Percentiles rank a stretch among this genome's conserved stretches.
Conservation (phyloP, 306 rosid species). For the Begonia masoniana region DNA sequence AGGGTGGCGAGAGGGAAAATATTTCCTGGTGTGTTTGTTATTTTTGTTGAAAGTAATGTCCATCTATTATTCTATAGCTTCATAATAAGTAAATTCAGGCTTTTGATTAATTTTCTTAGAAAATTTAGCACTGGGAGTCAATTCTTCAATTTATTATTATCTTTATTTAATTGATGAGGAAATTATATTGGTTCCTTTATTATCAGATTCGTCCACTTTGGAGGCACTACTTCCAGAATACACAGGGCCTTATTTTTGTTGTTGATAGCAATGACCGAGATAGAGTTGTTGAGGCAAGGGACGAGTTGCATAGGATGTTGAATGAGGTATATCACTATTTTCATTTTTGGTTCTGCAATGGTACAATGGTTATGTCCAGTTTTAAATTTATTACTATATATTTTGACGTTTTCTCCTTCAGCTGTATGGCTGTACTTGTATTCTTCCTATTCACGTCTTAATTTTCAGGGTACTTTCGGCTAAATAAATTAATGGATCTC, state of each 20-base stretch:
- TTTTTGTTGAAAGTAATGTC: no score
- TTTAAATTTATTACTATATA: background rate
- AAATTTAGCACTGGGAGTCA: no score
- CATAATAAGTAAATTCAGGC: no score
- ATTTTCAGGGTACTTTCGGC: no score
- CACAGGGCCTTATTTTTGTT: slow-evolving; percentile 70
- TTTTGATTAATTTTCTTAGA: no score
- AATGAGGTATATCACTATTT: slow-evolving; percentile 42
- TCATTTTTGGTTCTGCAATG: background rate
- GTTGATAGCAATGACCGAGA: slow-evolving; percentile 72
- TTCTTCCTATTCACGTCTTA: no score
- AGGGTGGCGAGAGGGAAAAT: no score
- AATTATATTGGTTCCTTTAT: slow-evolving; percentile 6
- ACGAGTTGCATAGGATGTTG: slow-evolving; percentile 75
- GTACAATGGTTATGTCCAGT: no score
- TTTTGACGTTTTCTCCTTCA: background rate
- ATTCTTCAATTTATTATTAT: no score
- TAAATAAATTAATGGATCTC: no score
- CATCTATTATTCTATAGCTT: no score
- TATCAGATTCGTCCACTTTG: slow-evolving; percentile 61
- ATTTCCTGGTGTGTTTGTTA: no score
- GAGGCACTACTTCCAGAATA: slow-evolving; percentile 85
- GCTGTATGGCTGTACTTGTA: background rate
- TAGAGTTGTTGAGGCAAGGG: slow-evolving; percentile 69
- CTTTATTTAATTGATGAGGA: slow-evolving; percentile 10